A percentile compares a stretch with the other conserved stretches of the same genome.
phyloP scores from a whole-genome alignment of 192 early-diverging fungal species.

The Coemansia asiatica region DNA sequence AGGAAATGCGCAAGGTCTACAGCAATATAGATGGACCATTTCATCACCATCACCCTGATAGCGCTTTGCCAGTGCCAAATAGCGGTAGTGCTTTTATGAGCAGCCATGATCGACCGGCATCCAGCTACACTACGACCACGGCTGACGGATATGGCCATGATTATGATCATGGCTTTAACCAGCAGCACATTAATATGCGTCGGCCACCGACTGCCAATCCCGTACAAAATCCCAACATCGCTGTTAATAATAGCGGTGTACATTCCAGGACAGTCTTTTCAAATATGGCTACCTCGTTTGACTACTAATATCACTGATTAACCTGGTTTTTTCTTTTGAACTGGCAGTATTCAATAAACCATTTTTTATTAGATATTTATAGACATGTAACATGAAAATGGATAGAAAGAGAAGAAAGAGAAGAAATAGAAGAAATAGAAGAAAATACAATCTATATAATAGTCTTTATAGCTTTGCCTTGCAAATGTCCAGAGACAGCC shows the following conservation, averaged over 20 bases:
- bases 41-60: background rate
- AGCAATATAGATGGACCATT: conserved; percentile 18
- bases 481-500: background rate
- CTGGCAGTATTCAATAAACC: background rate
- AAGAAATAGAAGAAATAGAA: too few relatives aligned
- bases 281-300: background rate
- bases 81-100: background rate
- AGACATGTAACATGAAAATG: too few relatives aligned
- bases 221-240: background rate
- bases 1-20: conserved; percentile 25
- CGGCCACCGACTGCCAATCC: background rate
- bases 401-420: too few relatives aligned
- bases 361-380: too few relatives aligned
- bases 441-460: too few relatives aligned
- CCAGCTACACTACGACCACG: too few relatives aligned
- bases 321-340: background rate
- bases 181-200: background rate
- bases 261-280: background rate
- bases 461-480: too few relatives aligned
- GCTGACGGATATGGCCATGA: too few relatives aligned
- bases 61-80: background rate
- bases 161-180: background rate
- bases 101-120: background rate
- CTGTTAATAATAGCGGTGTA: background rate
- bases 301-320: background rate